Evolutionary conservation across 2,329 filamentous ascomycete genomes (phyloP).

Genomic region (Fusarium pininemorale): DNA sequence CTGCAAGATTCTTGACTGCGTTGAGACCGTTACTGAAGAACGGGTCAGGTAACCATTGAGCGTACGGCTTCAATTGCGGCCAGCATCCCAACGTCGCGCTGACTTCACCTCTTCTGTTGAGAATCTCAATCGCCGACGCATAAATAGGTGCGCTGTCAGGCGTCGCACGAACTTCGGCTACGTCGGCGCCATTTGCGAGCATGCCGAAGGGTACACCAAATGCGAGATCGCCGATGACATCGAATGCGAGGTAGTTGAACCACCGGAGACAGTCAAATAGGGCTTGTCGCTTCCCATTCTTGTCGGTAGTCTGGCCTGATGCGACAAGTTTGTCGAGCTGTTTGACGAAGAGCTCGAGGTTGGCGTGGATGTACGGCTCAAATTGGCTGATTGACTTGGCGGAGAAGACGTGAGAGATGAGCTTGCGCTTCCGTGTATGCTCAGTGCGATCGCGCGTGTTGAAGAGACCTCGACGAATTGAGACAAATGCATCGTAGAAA

Average conservation of each 20-base stretch:
- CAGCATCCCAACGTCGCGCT: slow-evolving; percentile 80
- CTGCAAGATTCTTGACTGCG: slow-evolving; percentile 82
- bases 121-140: slow-evolving; percentile 83
- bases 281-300: slow-evolving; percentile 68
- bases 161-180: slow-evolving; percentile 75
- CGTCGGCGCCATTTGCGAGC: slow-evolving; percentile 78
- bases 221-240: slow-evolving; percentile 59
- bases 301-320: slow-evolving; percentile 58
- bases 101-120: slow-evolving; percentile 89
- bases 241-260: slow-evolving; percentile 69
- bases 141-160: slow-evolving; percentile 71
- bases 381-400: slow-evolving; percentile 84
- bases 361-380: slow-evolving; percentile 86
- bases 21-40: slow-evolving; percentile 81
- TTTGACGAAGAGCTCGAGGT: slow-evolving; percentile 76
- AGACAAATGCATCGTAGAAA: slow-evolving; percentile 93
- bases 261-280: slow-evolving; percentile 79
- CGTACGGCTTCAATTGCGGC: slow-evolving; percentile 80
- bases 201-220: slow-evolving; percentile 69
- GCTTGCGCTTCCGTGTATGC: slow-evolving; percentile 89
- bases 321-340: slow-evolving; percentile 74
- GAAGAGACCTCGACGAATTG: slow-evolving; percentile 85
- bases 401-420: slow-evolving; percentile 86
- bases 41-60: slow-evolving; percentile 80
- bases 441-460: slow-evolving; percentile 85